phyloP scores from a whole-genome alignment of 768 basidiomycete genomes.

The Termitomyces titanicus region DNA sequence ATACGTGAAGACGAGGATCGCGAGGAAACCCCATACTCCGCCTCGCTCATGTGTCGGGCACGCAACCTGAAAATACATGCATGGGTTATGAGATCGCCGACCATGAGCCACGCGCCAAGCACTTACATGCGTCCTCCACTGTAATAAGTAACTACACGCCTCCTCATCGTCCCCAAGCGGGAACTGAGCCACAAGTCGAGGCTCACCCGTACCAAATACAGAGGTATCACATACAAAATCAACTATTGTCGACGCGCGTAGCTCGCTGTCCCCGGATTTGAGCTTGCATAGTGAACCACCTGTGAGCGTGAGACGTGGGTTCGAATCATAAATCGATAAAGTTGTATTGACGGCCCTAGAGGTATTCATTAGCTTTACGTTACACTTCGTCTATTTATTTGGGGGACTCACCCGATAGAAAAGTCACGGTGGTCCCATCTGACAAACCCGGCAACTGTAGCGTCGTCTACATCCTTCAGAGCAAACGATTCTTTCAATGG shows the following conservation, averaged over 20 bases:
- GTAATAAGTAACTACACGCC: conserved; percentile 77
- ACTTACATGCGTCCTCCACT: conserved; percentile 80
- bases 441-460: conserved; percentile 60
- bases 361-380: neutral
- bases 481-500: conserved; percentile 59
- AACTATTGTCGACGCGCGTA: conserved; percentile 62
- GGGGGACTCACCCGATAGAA: conserved; percentile 57
- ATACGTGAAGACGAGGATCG: conserved; percentile 56
- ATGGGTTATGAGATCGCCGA: neutral
- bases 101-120: no score
- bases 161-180: conserved; percentile 58
- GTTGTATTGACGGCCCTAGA: conserved; percentile 62
- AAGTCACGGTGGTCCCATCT: conserved; percentile 64
- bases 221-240: conserved; percentile 76
- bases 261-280: conserved; percentile 30
- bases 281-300: conserved; percentile 63
- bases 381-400: neutral
- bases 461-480: conserved; percentile 44
- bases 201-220: conserved; percentile 51
- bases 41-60: conserved; percentile 65
- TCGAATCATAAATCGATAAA: conserved; percentile 45
- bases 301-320: conserved; percentile 53
- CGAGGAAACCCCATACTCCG: conserved; percentile 46
- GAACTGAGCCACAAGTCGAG: conserved; percentile 60
- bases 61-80: conserved; percentile 46